Base-by-base conservation (phyloP, 139 green algal species). In the Chlorella sp. region DNA sequence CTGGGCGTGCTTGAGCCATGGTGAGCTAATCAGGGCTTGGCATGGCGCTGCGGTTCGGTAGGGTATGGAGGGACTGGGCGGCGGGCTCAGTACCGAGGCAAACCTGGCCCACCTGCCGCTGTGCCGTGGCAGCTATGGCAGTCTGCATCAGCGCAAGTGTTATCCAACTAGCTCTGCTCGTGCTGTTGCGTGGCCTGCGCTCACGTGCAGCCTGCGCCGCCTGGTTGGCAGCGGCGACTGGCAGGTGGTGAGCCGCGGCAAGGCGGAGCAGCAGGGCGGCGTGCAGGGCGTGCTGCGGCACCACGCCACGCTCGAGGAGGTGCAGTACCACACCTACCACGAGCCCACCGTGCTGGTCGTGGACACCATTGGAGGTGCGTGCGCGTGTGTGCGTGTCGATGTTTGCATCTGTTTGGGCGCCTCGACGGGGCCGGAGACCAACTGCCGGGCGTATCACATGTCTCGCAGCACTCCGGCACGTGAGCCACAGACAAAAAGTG, bases 311-410 rank as follows among this genome's bases (percentile, higher is more conserved):
- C 79, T 95, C 62, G 71, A 51, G 27, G 72, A 71, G 2, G 86
- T 94, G 61, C 83, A 88, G 64, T 67, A 86, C 32, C 31, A 76
- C 14, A 36, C 34, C 6, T 84, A 81, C 49, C 2, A 4, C 1
- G 49, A 85, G 62, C 76, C 89, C 30, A 95, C 88, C 0, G 71
- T 96, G n/a, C 72, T 96, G 70, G 68, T 96, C 55, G 79, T 89
- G 33, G 68, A 83, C 31, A 35, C 64, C 0, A 83, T 95, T 26
- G 81, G 67, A 22, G 83, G 93, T 70, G 74, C 24, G 78, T 20
- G 26, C 42, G 2, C 5, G 69, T 10, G 42, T 10, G 17, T 10
- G 10, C 42, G 24, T 49, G 22, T 51, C 24, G 42, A 42, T 5
- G 30, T 14, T 61, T n/a, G n/a, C n/a, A n/a, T n/a, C n/a, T n/a